Evolutionary conservation across 805 yeast species (phyloP).

Genomic region (Candida insectorum): DNA sequence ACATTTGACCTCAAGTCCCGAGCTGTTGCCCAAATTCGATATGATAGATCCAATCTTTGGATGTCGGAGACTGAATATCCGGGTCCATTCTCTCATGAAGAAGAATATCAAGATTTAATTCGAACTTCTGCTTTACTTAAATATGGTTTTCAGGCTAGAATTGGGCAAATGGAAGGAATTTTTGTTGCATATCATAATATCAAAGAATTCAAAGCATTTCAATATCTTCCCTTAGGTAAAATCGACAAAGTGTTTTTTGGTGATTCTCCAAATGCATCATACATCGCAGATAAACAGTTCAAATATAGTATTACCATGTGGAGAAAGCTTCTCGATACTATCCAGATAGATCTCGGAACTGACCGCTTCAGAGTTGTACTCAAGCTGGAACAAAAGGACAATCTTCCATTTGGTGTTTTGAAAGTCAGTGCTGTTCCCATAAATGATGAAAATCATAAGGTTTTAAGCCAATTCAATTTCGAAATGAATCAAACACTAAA

Average conservation of each 20-base stretch:
- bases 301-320: slow-evolving; percentile 54
- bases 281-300: slow-evolving; percentile 68
- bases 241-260: slow-evolving; percentile 51
- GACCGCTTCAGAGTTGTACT: slow-evolving; percentile 8
- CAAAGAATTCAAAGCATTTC: slow-evolving; percentile 79
- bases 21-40: slow-evolving; percentile 83
- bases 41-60: slow-evolving; percentile 65
- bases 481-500: slow-evolving; percentile 10
- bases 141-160: slow-evolving; percentile 86
- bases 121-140: slow-evolving; percentile 72
- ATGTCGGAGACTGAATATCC: slow-evolving; percentile 26
- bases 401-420: slow-evolving; percentile 8
- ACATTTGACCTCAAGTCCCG: slow-evolving; percentile 90
- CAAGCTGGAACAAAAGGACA: slow-evolving; percentile 9
- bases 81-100: background rate
- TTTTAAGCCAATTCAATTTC: no score
- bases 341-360: slow-evolving; percentile 23
- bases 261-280: slow-evolving; percentile 28
- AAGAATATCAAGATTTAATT: slow-evolving; percentile 70
- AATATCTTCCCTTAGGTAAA: slow-evolving; percentile 72
- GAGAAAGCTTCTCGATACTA: slow-evolving; percentile 26
- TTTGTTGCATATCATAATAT: slow-evolving; percentile 89
- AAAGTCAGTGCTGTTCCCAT: slow-evolving; percentile 31
- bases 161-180: slow-evolving; percentile 96
- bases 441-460: slow-evolving; percentile 15